Evolutionary conservation across 2,329 filamentous ascomycete species (phyloP), one percentile per base, ranked within the genome.

Genomic region (Fusarium pseudograminearum): DNA sequence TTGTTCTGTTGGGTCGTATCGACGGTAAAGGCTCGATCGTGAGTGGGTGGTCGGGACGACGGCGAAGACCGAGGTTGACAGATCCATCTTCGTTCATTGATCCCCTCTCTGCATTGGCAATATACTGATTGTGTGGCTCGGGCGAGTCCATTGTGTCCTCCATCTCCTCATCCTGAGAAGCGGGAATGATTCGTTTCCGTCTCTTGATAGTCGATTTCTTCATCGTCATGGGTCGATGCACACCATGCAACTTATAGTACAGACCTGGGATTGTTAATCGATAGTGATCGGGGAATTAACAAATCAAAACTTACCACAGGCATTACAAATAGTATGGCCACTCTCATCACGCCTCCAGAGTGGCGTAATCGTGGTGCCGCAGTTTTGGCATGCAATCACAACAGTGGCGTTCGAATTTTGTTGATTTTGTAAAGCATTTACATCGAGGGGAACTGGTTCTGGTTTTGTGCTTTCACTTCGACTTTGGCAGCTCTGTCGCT

Each of bases 151-250:
- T 80, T 9, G 80, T 83, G 33, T 89, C 87, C 36, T 85, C 82
- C 46, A 82, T 78, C 50, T 84, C 80, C 33, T 82, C 82, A 73
- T 83, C 85, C 50, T 86, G 83, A 28, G 88, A 83, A 20, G 92
- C 93, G 20, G 95, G 94, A 44, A 98, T 94, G 8, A 98, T 94
- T 61, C 96, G 90, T 84, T 98, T 98, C 65, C 96, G 87, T 67
- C 96, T 89, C 81, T 99, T 98, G 79, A 99, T 99, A 28, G 97
- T 92, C 5, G 93, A 92, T 80, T 98, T 98, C 81, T 98, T 99
- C 96, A 99, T 98, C n/a, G 93, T 93, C 7, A 96, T 93, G 0
- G 96, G 96, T 42, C 96, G 88, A 79, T 98, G 95, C 31, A 94
- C 90, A 57, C 94, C 94, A 78, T 99, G 96, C 4, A 99, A 89